Percentiles rank a stretch among this genome's conserved stretches.
Evolutionary conservation across 164 flowering plant genomes (phyloP).

Genomic region (Tetracentron sinense): DNA sequence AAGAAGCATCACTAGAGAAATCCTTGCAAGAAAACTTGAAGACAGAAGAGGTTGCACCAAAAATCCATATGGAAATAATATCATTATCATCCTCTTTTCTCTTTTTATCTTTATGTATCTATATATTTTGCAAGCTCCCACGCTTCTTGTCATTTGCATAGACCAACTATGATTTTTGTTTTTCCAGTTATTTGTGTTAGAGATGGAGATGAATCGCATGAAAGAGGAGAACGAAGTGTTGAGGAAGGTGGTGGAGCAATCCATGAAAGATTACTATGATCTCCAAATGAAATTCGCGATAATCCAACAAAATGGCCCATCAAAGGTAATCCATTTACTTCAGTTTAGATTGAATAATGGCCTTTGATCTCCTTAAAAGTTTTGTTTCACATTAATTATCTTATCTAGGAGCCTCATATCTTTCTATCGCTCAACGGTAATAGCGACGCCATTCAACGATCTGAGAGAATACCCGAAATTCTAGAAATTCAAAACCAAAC

Average conservation of each 20-base stretch:
- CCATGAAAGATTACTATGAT: slow-evolving; percentile 58
- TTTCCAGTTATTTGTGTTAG: slow-evolving; percentile 35
- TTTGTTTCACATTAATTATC: neutral
- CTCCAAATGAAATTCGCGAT: slow-evolving; percentile 50
- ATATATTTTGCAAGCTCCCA: neutral
- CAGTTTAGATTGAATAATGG: neutral
- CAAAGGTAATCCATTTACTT: slow-evolving; percentile 23
- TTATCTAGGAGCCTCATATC: slow-evolving; percentile 32
- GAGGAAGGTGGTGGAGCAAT: slow-evolving; percentile 55
- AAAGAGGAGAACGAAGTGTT: slow-evolving; percentile 64
- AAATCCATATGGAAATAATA: neutral
- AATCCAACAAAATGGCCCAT: slow-evolving; percentile 30
- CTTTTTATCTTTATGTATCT: neutral
- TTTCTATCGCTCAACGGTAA: slow-evolving; percentile 33
- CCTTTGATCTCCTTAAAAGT: neutral
- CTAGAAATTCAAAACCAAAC: slow-evolving; percentile 11
- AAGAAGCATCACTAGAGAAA: slow-evolving; percentile 13
- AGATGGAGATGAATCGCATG: slow-evolving; percentile 56
- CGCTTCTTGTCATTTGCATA: neutral
- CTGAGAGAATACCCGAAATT: slow-evolving; percentile 4
- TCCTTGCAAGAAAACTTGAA: slow-evolving; percentile 27
- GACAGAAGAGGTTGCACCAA: slow-evolving; percentile 28
- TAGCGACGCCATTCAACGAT: slow-evolving; percentile 8
- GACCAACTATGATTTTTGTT: neutral
- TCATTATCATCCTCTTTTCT: neutral